These are phyloP conservation scores for Exophiala spinifera DNA, from an alignment of 2,329 filamentous ascomycete species.

Conservation along the genomic window DNA sequence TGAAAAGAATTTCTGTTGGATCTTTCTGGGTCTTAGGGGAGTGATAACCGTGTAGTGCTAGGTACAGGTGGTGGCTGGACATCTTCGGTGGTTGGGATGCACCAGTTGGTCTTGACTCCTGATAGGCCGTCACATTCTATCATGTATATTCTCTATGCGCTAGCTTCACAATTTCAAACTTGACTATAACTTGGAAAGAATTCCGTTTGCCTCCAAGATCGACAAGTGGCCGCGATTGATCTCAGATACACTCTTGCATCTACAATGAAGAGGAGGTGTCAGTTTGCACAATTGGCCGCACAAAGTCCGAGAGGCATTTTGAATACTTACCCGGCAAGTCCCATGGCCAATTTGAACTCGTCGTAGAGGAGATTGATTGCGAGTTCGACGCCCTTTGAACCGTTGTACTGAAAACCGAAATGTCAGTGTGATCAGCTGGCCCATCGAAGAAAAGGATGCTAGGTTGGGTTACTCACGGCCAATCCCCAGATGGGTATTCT, in stretches of 20 bases:
- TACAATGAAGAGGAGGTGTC: neutral
- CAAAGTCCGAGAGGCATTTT: neutral
- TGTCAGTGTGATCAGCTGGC: too few relatives aligned
- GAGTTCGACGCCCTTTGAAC: slow-evolving; percentile 10
- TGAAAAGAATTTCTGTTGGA: too few relatives aligned
- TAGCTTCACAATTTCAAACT: neutral
- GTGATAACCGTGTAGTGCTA: too few relatives aligned
- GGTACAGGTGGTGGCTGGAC: too few relatives aligned
- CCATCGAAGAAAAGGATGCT: neutral
- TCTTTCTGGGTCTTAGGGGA: too few relatives aligned
- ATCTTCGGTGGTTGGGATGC: too few relatives aligned
- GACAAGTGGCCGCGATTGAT: slow-evolving; percentile 34
- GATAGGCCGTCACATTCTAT: too few relatives aligned
- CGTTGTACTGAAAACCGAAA: slow-evolving; percentile 6
- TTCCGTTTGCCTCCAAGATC: slow-evolving; percentile 31
- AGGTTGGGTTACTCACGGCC: slow-evolving; percentile 27
- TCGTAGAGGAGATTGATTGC: slow-evolving; percentile 13
- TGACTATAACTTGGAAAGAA: slow-evolving; percentile 32
- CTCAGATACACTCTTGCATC: slow-evolving; percentile 31
- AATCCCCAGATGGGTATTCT: slow-evolving; percentile 37
- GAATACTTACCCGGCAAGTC: slow-evolving; percentile 28
- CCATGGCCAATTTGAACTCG: slow-evolving; percentile 16
- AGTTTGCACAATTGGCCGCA: neutral
- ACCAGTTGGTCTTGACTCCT: too few relatives aligned
- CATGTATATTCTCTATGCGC: neutral